Conservation (phyloP, 345 rosid genomes). For the Citrus glauca region DNA sequence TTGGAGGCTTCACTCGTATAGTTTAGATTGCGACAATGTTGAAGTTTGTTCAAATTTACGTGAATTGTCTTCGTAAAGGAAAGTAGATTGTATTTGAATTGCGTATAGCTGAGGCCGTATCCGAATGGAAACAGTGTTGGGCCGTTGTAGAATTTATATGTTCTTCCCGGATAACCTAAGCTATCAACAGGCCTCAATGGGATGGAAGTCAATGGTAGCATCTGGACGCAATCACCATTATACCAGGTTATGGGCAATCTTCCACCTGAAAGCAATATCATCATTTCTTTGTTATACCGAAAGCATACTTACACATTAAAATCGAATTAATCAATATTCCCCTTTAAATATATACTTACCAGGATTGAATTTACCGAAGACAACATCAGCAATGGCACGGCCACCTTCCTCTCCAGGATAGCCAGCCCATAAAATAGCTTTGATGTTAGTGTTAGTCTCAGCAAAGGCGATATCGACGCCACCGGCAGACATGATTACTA, state of each 20-base stretch:
- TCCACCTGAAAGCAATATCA: conserved; percentile 34
- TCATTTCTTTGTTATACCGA: not conserved
- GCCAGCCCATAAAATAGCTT: conserved; percentile 59
- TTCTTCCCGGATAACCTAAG: conserved; percentile 47
- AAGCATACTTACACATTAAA: too few relatives aligned
- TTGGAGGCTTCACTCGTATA: not conserved
- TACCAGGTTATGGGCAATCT: conserved; percentile 56
- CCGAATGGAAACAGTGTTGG: conserved; percentile 50
- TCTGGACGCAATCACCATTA: conserved; percentile 25
- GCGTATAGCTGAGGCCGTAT: conserved; percentile 52
- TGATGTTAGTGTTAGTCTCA: conserved; percentile 24
- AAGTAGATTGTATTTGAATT: conserved; percentile 4
- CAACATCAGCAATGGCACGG: conserved; percentile 55
- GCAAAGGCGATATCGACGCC: conserved; percentile 50
- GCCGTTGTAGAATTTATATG: conserved; percentile 58
- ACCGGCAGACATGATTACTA: conserved; percentile 61
- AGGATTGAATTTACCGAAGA: conserved; percentile 62
- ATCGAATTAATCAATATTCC: too few relatives aligned
- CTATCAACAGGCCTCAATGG: conserved; percentile 37
- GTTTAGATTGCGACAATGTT: conserved; percentile 23
- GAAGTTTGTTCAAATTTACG: conserved; percentile 9
- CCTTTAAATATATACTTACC: conserved; percentile 18
- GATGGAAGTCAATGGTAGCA: conserved; percentile 54
- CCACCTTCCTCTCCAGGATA: conserved; percentile 79
- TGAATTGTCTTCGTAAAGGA: not conserved